phyloP scores from a whole-genome alignment of 2,329 filamentous ascomycete genomes.

The Trichoderma breve region DNA sequence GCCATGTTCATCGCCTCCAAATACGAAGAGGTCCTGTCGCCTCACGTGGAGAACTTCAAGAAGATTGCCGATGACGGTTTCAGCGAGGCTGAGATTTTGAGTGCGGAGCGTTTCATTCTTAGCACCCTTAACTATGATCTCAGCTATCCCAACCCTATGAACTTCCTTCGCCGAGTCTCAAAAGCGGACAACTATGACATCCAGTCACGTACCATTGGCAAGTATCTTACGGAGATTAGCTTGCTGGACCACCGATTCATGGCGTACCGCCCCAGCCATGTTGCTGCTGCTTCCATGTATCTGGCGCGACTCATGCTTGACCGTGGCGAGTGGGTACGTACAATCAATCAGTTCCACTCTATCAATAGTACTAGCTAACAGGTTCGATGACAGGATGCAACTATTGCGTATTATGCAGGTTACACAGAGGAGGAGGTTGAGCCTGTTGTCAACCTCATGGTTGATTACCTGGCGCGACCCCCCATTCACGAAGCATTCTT shows the following conservation, averaged over 20 bases:
- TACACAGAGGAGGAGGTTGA: slow-evolving; percentile 92
- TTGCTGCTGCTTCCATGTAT: slow-evolving; percentile 94
- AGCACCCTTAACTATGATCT: slow-evolving; percentile 91
- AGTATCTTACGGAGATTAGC: slow-evolving; percentile 97
- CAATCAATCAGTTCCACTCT: not conserved
- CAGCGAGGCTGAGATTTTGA: slow-evolving; percentile 89
- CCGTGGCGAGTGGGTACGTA: slow-evolving; percentile 82
- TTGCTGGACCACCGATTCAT: slow-evolving; percentile 94
- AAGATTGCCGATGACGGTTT: slow-evolving; percentile 97
- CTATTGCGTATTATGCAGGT: slow-evolving; percentile 84
- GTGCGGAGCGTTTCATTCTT: slow-evolving; percentile 93
- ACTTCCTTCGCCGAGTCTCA: slow-evolving; percentile 96
- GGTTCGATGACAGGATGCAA: slow-evolving; percentile 62
- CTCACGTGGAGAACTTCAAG: slow-evolving; percentile 94
- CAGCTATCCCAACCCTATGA: slow-evolving; percentile 99
- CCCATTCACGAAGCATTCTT: slow-evolving; percentile 96
- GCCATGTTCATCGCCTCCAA: slow-evolving; percentile 99
- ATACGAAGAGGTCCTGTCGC: slow-evolving; percentile 96
- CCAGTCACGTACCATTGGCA: slow-evolving; percentile 92
- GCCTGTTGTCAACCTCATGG: slow-evolving; percentile 89
- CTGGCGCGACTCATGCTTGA: slow-evolving; percentile 86
- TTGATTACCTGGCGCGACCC: slow-evolving; percentile 90
- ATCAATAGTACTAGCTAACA: not conserved
- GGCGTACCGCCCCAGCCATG: slow-evolving; percentile 80
- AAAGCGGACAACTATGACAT: slow-evolving; percentile 99